These are phyloP conservation scores for Aspergillus fijiensis DNA, from an alignment of 2,329 filamentous ascomycete genomes.

Conservation along the genomic window DNA sequence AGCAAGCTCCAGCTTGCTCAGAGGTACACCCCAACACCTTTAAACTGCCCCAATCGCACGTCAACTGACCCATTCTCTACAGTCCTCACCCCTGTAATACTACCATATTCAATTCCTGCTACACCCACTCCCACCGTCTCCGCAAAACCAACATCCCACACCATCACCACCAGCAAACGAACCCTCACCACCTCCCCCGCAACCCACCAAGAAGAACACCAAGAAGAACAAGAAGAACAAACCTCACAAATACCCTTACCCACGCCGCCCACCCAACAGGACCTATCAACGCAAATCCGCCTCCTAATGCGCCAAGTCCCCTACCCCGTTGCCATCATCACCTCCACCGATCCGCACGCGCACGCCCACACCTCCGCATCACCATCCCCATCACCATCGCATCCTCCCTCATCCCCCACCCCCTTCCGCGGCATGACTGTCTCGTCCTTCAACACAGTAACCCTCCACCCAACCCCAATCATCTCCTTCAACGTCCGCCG, in stretches of 20 bases:
- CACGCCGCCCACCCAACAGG: background rate
- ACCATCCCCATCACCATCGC: background rate
- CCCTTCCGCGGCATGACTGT: slow-evolving; percentile 57
- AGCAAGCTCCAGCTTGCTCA: background rate
- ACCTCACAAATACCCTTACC: background rate
- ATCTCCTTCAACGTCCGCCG: slow-evolving; percentile 62
- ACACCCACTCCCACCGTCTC: background rate
- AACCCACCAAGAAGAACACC: background rate
- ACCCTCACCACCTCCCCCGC: background rate
- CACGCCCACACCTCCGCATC: background rate
- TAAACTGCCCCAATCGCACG: background rate
- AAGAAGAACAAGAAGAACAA: slow-evolving; percentile 9
- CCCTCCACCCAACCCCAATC: slow-evolving; percentile 55
- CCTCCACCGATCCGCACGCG: slow-evolving; percentile 40
- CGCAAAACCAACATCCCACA: background rate
- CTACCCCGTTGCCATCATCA: slow-evolving; percentile 59
- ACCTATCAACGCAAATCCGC: slow-evolving; percentile 40
- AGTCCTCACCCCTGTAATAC: background rate
- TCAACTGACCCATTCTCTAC: background rate
- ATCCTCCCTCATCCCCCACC: background rate
- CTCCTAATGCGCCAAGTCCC: slow-evolving; percentile 55
- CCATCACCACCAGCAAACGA: background rate
- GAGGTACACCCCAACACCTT: background rate
- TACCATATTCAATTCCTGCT: background rate
- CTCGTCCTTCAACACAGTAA: slow-evolving; percentile 62